phyloP scores from a whole-genome alignment of 495 filamentous ascomycete genomes.

The Penicillium dipodomyicola region DNA sequence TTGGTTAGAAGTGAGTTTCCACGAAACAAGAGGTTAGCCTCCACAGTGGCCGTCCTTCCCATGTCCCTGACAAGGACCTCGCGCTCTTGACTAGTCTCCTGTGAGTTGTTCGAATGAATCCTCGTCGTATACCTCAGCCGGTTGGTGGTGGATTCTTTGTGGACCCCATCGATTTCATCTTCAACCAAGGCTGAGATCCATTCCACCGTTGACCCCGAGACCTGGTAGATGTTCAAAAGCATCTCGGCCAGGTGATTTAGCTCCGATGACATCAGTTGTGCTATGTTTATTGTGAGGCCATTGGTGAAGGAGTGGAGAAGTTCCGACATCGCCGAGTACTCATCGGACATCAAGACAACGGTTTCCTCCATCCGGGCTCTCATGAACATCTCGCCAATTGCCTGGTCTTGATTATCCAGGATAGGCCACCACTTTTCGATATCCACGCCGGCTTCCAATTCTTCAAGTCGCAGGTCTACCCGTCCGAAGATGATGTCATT shows the following conservation, averaged over 20 bases:
- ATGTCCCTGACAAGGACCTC: slow-evolving; percentile 61
- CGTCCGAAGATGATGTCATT: slow-evolving; percentile 65
- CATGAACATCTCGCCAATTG: slow-evolving; percentile 83
- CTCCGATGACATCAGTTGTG: slow-evolving; percentile 71
- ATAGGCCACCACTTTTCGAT: slow-evolving; percentile 90
- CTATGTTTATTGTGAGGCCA: slow-evolving; percentile 81
- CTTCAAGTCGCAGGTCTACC: slow-evolving; percentile 81
- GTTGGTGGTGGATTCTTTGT: slow-evolving; percentile 67
- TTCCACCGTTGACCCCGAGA: slow-evolving; percentile 80
- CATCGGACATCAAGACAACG: slow-evolving; percentile 78
- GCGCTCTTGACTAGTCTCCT: slow-evolving; percentile 58
- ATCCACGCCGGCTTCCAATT: slow-evolving; percentile 73
- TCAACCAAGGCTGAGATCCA: slow-evolving; percentile 94
- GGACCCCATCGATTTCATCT: slow-evolving; percentile 92
- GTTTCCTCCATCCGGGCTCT: slow-evolving; percentile 81
- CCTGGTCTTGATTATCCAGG: slow-evolving; percentile 66
- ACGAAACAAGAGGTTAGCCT: slow-evolving; percentile 93
- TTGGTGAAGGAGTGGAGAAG: slow-evolving; percentile 80
- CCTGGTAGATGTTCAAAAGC: slow-evolving; percentile 92
- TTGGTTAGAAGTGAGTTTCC: slow-evolving; percentile 95
- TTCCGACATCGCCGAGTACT: slow-evolving; percentile 82
- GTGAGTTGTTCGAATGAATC: slow-evolving; percentile 76
- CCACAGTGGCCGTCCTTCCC: slow-evolving; percentile 57
- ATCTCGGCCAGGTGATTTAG: slow-evolving; percentile 79
- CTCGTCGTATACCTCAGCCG: slow-evolving; percentile 72